Percentiles rank a stretch among this genome's conserved stretches.
phyloP scores from a whole-genome alignment of 2,329 filamentous ascomycete genomes.

The Exophiala alcalophila region DNA sequence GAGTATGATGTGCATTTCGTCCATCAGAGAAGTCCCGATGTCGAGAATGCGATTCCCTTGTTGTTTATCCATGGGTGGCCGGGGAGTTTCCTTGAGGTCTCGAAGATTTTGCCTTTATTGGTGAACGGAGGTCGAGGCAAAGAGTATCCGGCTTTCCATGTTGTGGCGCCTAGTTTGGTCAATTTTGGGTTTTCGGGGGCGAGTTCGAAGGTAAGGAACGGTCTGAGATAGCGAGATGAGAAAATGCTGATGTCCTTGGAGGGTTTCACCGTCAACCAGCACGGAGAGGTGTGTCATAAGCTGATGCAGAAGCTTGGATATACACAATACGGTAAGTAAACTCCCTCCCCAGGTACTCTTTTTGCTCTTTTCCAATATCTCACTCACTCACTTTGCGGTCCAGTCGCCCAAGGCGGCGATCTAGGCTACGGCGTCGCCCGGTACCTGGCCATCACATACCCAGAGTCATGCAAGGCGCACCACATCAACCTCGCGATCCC shows the following conservation, averaged over 20 bases:
- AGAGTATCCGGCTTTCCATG: conserved; percentile 40
- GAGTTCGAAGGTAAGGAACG: neutral
- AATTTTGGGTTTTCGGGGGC: conserved; percentile 4
- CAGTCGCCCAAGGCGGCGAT: conserved; percentile 11
- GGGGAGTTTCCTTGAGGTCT: conserved; percentile 44
- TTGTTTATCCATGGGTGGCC: conserved; percentile 40
- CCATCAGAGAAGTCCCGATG: conserved; percentile 18
- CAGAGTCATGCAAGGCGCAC: conserved; percentile 52
- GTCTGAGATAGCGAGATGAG: neutral
- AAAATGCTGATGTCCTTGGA: neutral
- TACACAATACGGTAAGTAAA: conserved; percentile 48
- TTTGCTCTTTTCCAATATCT: no score
- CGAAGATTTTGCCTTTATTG: conserved; percentile 57
- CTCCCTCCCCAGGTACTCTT: no score
- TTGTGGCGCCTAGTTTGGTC: conserved; percentile 44
- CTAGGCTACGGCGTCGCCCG: conserved; percentile 55
- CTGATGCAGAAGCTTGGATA: conserved; percentile 68
- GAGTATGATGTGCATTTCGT: conserved; percentile 51
- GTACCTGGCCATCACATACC: conserved; percentile 58
- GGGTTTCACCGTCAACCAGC: conserved; percentile 59
- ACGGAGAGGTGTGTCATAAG: conserved; percentile 63
- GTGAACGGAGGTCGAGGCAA: conserved; percentile 26
- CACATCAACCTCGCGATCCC: conserved; percentile 60
- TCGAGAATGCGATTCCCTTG: conserved; percentile 35
- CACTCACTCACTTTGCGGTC: no score